Base-by-base conservation (phyloP, 805 yeast genomes). In the Pichia eremophila region DNA sequence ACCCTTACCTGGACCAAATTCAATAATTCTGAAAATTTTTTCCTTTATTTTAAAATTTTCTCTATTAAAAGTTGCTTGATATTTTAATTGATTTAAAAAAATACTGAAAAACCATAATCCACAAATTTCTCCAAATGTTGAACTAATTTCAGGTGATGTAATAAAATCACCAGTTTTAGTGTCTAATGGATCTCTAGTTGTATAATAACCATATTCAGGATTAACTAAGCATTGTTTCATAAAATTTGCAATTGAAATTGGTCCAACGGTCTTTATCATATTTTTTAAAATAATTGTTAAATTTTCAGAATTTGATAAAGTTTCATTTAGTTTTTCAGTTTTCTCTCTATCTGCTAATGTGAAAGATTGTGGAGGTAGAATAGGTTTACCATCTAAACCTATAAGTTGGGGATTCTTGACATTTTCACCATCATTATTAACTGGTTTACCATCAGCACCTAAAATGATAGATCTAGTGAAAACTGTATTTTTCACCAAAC, bases 1-100 rank as follows among this genome's bases (percentile, higher is more conserved):
- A 1, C 95, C 95, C 54, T 74, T 72, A 5, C 95, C 95, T 0
- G 95, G 95, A 0, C 95, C 95, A 62, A 85, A 79, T 62, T 87
- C 95, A 9, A 85, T 69, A 11, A 87, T 58, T 45, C 81, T 66
- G 27, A 83, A 63, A 12, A 60, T 57, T n/a, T 56, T 38, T 9
- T 57, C 59, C 4, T 48, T 48, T n/a, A 64, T 58, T 8, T 51
- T 45, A 47, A 62, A 62, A 1, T 41, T 41, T 5, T 48, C 52
- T 35, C 58, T 43, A 27, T 57, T 51, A 27, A 39, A 18, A 2
- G 47, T 46, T 7, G 64, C 58, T 39, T 57, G 62, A 0, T 85
- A 81, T 40, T 61, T 68, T 28, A 75, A 71, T 54, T 83, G 90
- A 1, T 68, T 60, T 34, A 74, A 50, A 85, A 89, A 85, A 11